These are phyloP conservation scores for Bipolaris bicolor DNA, from an alignment of 2,329 filamentous ascomycete genomes.

Conservation along the genomic window DNA sequence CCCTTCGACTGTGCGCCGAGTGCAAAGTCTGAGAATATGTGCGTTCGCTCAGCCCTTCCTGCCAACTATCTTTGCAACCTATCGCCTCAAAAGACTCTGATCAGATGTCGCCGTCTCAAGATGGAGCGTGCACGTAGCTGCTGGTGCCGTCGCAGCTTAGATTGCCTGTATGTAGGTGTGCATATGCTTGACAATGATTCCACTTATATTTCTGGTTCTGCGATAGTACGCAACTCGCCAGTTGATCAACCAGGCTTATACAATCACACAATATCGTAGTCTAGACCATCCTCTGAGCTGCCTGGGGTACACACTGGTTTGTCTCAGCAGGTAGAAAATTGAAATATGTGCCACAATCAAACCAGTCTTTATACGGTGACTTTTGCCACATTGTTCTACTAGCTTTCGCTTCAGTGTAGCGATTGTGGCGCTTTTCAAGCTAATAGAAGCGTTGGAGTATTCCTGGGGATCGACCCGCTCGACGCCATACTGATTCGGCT, in stretches of 20 bases:
- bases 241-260: not conserved
- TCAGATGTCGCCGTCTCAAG: not conserved
- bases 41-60: not conserved
- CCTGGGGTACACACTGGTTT: not conserved
- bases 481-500: conserved; percentile 3
- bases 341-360: not conserved
- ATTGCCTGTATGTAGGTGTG: not conserved
- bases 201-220: not conserved
- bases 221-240: conserved; percentile 3
- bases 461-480: conserved; percentile 6
- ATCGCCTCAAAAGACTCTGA: not conserved
- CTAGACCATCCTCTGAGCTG: not conserved
- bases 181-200: not conserved
- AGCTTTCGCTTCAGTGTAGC: not conserved
- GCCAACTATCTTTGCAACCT: not conserved
- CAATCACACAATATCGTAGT: not conserved
- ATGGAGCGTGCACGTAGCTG: not conserved
- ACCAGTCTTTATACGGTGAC: not conserved
- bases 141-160: not conserved
- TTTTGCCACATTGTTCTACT: not conserved
- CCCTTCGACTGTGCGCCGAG: not conserved
- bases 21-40: not conserved
- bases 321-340: not conserved
- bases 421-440: conserved; percentile 3
- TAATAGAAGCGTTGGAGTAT: not conserved